A percentile compares a stretch with the other conserved stretches of the same genome.
Evolutionary conservation across 2,329 filamentous ascomycete genomes (phyloP).

Genomic region (Pseudocercospora macadamiae): DNA sequence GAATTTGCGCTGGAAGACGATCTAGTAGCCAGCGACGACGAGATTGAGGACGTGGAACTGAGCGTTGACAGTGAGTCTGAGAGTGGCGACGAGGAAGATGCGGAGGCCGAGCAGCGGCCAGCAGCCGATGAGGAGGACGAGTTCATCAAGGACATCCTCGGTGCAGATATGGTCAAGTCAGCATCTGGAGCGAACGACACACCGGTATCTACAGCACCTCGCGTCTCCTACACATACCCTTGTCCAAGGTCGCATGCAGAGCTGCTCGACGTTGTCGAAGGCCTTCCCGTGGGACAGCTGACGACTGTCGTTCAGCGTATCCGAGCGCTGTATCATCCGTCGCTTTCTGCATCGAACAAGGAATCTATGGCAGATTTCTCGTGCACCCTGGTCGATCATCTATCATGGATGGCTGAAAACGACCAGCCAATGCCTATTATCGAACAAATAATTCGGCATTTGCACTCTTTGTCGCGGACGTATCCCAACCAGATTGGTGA

Average conservation of each 20-base stretch:
- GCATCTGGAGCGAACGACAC: slow-evolving; percentile 28
- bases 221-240: slow-evolving; percentile 71
- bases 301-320: slow-evolving; percentile 86
- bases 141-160: slow-evolving; percentile 50
- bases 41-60: slow-evolving; percentile 39
- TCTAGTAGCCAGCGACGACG: slow-evolving; percentile 78
- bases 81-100: slow-evolving; percentile 34
- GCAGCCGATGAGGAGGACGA: slow-evolving; percentile 52
- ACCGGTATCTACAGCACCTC: slow-evolving; percentile 46
- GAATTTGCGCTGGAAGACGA: slow-evolving; percentile 91
- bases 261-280: slow-evolving; percentile 66
- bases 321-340: slow-evolving; percentile 87
- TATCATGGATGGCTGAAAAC: slow-evolving; percentile 61
- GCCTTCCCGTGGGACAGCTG: slow-evolving; percentile 65
- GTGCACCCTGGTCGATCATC: slow-evolving; percentile 66
- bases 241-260: slow-evolving; percentile 81
- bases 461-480: slow-evolving; percentile 88
- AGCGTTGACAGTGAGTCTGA: slow-evolving; percentile 24
- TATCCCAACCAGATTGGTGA: slow-evolving; percentile 78
- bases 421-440: slow-evolving; percentile 63
- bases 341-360: slow-evolving; percentile 83
- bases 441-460: slow-evolving; percentile 82
- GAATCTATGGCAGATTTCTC: slow-evolving; percentile 74
- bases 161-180: slow-evolving; percentile 17
- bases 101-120: slow-evolving; percentile 33